Evolutionary conservation across 2,329 filamentous ascomycete species (phyloP).

Genomic region (Alternaria longipes): DNA sequence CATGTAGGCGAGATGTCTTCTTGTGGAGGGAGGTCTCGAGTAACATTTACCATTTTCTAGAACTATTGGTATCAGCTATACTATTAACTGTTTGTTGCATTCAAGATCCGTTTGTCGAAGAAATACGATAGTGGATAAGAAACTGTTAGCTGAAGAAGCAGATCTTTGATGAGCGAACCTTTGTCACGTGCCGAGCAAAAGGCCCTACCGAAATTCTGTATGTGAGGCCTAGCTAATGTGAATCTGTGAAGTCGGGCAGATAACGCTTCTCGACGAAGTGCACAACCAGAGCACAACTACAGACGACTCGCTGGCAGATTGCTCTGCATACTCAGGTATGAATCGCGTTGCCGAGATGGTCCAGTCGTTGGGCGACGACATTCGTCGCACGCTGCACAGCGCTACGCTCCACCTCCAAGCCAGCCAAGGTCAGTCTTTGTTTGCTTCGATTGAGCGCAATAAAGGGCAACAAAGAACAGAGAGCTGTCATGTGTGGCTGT

Average conservation of each 20-base stretch:
- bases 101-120: neutral
- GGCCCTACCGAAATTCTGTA: neutral
- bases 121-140: neutral
- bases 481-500: slow-evolving; percentile 30
- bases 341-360: slow-evolving; percentile 5
- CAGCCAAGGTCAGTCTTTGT: slow-evolving; percentile 15
- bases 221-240: neutral
- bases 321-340: slow-evolving; percentile 4
- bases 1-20: neutral
- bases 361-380: slow-evolving; percentile 21
- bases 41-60: neutral
- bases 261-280: neutral
- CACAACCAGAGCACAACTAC: slow-evolving; percentile 1
- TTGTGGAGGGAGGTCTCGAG: neutral
- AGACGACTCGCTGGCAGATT: slow-evolving; percentile 5
- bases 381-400: slow-evolving; percentile 13
- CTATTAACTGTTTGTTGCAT: neutral
- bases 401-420: slow-evolving; percentile 23
- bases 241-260: neutral
- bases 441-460: slow-evolving; percentile 15
- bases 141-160: neutral
- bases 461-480: slow-evolving; percentile 18
- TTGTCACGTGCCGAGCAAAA: neutral
- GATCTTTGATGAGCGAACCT: neutral
- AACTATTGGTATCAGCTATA: neutral